These are phyloP conservation scores for Didymella glomerata DNA, from an alignment of 2,329 filamentous ascomycete species.

Conservation along the genomic window DNA sequence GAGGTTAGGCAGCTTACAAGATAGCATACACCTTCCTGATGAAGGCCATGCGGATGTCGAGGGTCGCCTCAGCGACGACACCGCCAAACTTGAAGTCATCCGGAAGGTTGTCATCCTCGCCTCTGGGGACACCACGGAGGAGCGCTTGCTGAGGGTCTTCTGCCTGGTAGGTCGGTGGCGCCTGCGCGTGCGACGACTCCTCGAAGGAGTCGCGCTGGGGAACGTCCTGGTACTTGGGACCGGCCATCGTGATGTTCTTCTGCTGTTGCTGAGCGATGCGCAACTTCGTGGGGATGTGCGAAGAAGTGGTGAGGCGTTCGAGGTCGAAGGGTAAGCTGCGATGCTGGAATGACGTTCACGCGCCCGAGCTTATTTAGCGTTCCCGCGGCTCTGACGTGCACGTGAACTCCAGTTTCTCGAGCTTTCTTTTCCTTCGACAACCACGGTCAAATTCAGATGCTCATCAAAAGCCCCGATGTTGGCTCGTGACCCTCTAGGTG, in stretches of 20 bases:
- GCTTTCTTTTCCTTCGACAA: conserved; percentile 5
- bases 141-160: conserved; percentile 66
- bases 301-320: conserved; percentile 8
- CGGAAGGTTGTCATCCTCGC: conserved; percentile 88
- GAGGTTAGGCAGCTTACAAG: conserved; percentile 61
- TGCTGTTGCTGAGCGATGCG: conserved; percentile 12
- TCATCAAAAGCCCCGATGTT: too few species aligned
- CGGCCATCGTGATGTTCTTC: conserved; percentile 66
- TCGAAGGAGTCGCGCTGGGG: conserved; percentile 88
- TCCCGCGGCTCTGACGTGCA: conserved; percentile 13
- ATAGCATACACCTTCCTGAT: conserved; percentile 98
- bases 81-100: conserved; percentile 99
- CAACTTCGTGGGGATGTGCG: neutral
- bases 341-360: conserved; percentile 14
- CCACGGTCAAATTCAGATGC: too few species aligned
- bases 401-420: conserved; percentile 12
- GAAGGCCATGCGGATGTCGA: conserved; percentile 97
- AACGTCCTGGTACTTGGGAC: conserved; percentile 82
- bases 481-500: too few species aligned
- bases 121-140: conserved; percentile 71
- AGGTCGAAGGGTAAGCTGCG: conserved; percentile 1
- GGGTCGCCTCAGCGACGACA: conserved; percentile 88
- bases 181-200: conserved; percentile 63
- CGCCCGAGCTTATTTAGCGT: conserved; percentile 11
- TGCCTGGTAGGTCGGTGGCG: conserved; percentile 75